Conservation (phyloP, 352 stramenopile genomes). For the Phytopythium mirpurense region DNA sequence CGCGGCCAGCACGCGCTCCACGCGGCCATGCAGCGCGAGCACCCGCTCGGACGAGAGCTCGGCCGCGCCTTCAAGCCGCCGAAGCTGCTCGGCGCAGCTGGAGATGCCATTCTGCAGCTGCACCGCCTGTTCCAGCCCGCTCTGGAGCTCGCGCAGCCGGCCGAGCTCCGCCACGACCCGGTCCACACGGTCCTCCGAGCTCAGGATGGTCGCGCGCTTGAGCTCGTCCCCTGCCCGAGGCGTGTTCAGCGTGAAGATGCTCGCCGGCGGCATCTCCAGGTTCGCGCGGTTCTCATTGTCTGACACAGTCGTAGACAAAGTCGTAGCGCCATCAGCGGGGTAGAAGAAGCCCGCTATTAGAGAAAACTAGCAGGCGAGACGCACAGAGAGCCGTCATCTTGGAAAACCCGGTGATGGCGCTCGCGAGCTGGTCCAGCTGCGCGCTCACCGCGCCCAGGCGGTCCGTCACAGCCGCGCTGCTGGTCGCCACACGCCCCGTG, state of each 20-base stretch:
- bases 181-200: conserved; percentile 37
- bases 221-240: conserved; percentile 33
- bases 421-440: conserved; percentile 28
- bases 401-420: conserved; percentile 25
- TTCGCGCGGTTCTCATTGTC: conserved; percentile 30
- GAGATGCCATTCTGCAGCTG: conserved; percentile 26
- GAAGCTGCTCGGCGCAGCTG: conserved; percentile 15
- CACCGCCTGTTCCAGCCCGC: conserved; percentile 31
- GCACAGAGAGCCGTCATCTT: conserved; percentile 48
- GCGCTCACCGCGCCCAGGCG: conserved; percentile 19
- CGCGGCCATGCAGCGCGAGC: conserved; percentile 36
- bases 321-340: background rate
- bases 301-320: conserved; percentile 2
- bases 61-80: conserved; percentile 24
- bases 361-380: too few relatives aligned
- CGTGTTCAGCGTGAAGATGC: conserved; percentile 14
- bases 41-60: conserved; percentile 35
- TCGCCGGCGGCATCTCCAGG: conserved; percentile 31
- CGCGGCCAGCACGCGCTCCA: conserved; percentile 41
- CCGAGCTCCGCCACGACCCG: conserved; percentile 29
- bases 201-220: conserved; percentile 59
- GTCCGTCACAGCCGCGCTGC: conserved; percentile 4
- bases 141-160: conserved; percentile 40
- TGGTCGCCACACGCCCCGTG: background rate
- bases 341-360: too few relatives aligned